These are phyloP conservation scores for Coemansia sp. DNA, from an alignment of 192 early-diverging fungal species.

Conservation along the genomic window DNA sequence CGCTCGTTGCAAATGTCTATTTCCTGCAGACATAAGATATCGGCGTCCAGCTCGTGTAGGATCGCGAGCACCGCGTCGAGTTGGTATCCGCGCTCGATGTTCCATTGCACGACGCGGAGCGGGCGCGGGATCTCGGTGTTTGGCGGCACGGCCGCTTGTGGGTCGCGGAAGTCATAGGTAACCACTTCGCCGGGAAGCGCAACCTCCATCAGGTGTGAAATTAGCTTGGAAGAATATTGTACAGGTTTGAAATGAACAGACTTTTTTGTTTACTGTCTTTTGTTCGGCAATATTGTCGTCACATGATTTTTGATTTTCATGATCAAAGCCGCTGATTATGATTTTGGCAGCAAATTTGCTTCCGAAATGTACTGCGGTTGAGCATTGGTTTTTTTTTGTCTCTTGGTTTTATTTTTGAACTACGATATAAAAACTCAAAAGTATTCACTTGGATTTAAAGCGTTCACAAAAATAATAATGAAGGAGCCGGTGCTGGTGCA, in stretches of 20 bases:
- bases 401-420: no score
- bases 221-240: no score
- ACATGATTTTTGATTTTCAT: no score
- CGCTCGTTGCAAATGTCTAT: constrained; percentile 74
- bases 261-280: constrained; percentile 1
- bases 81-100: constrained; percentile 79
- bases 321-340: no score
- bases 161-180: constrained; percentile 36
- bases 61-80: constrained; percentile 57
- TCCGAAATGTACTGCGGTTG: no score
- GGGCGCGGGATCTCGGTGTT: constrained; percentile 30
- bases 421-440: neutral
- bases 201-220: constrained; percentile 42
- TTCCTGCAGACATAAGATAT: constrained; percentile 72
- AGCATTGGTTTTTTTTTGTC: neutral
- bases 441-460: neutral
- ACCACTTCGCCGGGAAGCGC: constrained; percentile 40
- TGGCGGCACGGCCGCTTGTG: neutral
- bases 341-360: no score
- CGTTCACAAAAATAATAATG: constrained; percentile 49
- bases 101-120: constrained; percentile 74
- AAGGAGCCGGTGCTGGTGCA: constrained; percentile 75
- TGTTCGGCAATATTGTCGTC: no score
- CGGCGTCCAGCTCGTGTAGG: constrained; percentile 60
- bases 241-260: no score